Evolutionary conservation across 805 yeast genomes (phyloP).

Genomic region (Clavispora phyllophila): DNA sequence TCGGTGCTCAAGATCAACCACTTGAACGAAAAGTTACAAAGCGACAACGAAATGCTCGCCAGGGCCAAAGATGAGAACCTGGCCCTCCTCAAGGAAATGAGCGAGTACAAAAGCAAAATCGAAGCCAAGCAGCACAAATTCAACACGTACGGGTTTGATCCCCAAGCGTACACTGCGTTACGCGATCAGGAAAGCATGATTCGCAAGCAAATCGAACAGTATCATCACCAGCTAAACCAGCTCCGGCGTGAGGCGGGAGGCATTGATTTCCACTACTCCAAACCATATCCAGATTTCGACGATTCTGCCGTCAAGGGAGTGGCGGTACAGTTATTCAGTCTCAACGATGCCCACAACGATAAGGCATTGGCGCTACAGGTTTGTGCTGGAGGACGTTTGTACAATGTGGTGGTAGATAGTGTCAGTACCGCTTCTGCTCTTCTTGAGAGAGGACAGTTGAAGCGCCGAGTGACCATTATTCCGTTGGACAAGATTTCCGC

Average conservation of each 20-base stretch:
- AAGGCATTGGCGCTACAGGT: constrained; percentile 84
- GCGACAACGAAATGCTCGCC: constrained; percentile 43
- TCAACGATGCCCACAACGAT: constrained; percentile 51
- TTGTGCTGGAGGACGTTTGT: constrained; percentile 89
- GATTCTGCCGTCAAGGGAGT: constrained; percentile 71
- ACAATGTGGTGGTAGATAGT: constrained; percentile 85
- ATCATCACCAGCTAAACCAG: constrained; percentile 46
- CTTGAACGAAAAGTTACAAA: constrained; percentile 46
- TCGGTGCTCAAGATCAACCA: constrained; percentile 55
- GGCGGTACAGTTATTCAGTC: constrained; percentile 75
- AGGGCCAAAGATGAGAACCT: constrained; percentile 51
- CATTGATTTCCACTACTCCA: constrained; percentile 68
- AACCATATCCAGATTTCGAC: constrained; percentile 60
- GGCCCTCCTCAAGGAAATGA: constrained; percentile 38
- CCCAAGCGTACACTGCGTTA: constrained; percentile 38
- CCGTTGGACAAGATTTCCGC: constrained; percentile 85
- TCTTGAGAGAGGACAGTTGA: constrained; percentile 70
- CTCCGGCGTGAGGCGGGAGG: constrained; percentile 63
- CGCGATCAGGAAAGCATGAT: constrained; percentile 38
- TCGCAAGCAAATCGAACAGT: constrained; percentile 15
- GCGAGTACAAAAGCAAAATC: constrained; percentile 34
- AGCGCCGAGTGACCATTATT: constrained; percentile 82
- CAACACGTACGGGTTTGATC: constrained; percentile 53
- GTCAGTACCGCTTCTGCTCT: constrained; percentile 81
- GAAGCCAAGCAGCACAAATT: constrained; percentile 38